These are phyloP conservation scores for Nakazawaea sp. DNA, from an alignment of 805 yeast species.

Conservation along the genomic window DNA sequence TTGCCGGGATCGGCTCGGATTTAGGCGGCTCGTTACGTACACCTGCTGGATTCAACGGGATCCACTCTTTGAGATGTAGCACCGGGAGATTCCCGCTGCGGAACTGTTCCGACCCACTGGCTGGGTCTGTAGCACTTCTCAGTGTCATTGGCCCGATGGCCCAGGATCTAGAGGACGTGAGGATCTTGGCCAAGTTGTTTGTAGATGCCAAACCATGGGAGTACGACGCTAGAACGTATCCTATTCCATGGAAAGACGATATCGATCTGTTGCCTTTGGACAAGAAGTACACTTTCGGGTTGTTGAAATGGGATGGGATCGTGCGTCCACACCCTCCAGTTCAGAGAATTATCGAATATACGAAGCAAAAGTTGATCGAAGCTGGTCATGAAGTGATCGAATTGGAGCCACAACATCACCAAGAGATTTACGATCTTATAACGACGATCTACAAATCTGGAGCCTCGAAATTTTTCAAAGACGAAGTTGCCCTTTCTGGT, in stretches of 20 bases:
- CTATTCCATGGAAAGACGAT: conserved; percentile 42
- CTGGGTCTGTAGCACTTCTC: conserved; percentile 34
- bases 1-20: conserved; percentile 57
- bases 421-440: neutral
- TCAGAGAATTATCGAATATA: conserved; percentile 31
- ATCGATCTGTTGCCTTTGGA: conserved; percentile 22
- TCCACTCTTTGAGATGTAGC: conserved; percentile 44
- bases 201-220: conserved; percentile 50
- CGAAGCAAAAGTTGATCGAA: conserved; percentile 18
- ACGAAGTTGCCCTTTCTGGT: conserved; percentile 19
- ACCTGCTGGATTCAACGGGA: conserved; percentile 48
- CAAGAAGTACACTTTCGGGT: conserved; percentile 36
- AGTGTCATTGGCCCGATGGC: conserved; percentile 43
- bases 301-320: conserved; percentile 35
- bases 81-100: conserved; percentile 37
- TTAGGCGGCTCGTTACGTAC: conserved; percentile 55
- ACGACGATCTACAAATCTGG: conserved; percentile 13
- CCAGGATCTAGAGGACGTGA: conserved; percentile 40
- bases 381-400: conserved; percentile 37
- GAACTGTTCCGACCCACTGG: conserved; percentile 28
- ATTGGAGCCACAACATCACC: conserved; percentile 26
- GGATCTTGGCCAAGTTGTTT: conserved; percentile 37
- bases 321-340: conserved; percentile 53
- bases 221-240: conserved; percentile 38
- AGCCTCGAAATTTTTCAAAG: conserved; percentile 19